Conservation (phyloP, 2,329 filamentous ascomycete genomes). For the Epichloe baconii region DNA sequence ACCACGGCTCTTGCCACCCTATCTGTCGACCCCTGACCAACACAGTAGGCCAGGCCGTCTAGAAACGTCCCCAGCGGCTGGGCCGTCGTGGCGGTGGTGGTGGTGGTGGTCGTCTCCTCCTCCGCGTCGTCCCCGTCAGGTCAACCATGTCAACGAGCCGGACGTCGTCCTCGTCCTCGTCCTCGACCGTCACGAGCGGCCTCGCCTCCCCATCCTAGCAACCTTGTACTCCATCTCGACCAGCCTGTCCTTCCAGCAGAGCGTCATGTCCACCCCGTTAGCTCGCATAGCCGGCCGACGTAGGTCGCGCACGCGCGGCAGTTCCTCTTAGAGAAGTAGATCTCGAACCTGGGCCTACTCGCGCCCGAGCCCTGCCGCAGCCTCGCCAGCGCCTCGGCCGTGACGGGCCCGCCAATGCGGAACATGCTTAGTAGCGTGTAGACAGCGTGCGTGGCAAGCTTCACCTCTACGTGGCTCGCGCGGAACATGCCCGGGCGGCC, state of each 20-base stretch:
- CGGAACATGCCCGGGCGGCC: conserved; percentile 14
- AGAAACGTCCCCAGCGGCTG: conserved; percentile 9
- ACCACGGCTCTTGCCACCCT: not conserved
- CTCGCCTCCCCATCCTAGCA: not conserved
- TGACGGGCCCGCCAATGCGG: conserved; percentile 11
- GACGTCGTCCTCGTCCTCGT: not conserved
- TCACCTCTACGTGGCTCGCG: conserved; percentile 27
- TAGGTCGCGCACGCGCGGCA: conserved; percentile 17
- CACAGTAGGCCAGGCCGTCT: conserved; percentile 20
- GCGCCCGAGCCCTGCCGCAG: conserved; percentile 14
- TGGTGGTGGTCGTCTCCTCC: not conserved
- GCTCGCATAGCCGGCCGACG: conserved; percentile 11
- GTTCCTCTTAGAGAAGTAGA: conserved; percentile 23
- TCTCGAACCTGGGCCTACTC: conserved; percentile 17
- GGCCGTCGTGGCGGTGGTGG: not conserved
- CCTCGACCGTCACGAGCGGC: not conserved
- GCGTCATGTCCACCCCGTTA: conserved; percentile 14
- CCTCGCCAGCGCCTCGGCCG: conserved; percentile 9
- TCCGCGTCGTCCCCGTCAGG: not conserved
- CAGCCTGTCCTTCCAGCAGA: conserved; percentile 18
- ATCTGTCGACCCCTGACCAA: conserved; percentile 14
- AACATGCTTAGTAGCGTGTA: conserved; percentile 16
- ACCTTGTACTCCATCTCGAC: conserved; percentile 15
- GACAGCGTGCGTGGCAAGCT: conserved; percentile 22
- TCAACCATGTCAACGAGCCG: conserved; percentile 1